Base-by-base conservation (phyloP, 345 rosid genomes). In the Salix caprea region DNA sequence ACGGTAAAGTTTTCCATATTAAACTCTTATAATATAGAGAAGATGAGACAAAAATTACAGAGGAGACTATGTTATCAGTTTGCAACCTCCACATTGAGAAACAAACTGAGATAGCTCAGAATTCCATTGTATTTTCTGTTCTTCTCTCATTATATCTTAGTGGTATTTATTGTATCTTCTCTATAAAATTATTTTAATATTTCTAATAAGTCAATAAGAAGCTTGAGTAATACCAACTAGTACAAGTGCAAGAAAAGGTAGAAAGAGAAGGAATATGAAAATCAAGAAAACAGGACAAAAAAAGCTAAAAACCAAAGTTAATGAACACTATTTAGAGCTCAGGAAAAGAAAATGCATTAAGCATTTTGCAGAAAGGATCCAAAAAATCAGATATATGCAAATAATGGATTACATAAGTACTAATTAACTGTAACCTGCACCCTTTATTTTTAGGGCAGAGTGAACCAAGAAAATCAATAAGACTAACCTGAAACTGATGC, bases 401-500 rank as follows among this genome's bases (percentile, higher is more conserved):
- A 26, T 34, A 32, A 28, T 6, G 68, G 68, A 14, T 32, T 34
- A 65, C 18, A 16, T 21, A 16, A 13, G 68, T 7, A 65, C 39
- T 65, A 14, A 28, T 61, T n/a, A n/a, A n/a, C 30, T 8, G 26
- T 61, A 4, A 61, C 30, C 30, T 61, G 14, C 12, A 11, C 14
- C 10, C 7, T 26, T 11, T 42, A 36, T 11, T 8, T 24, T 16
- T 26, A 46, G 70, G 32, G 24, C 15, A 54, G 54, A 76, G 26
- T 1, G 10, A 56, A 54, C 36, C 40, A 61, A 11, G 21, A 11
- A 37, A n/a, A 54, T 60, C 19, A 34, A 54, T 32, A 14, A 48
- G 28, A 86, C 91, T 65, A 70, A 95, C 99, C 98, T 91, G 99
- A 85, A 95, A 93, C 60, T 95, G 99, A 84, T 93, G 96, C 76